Evolutionary conservation across 202 grass and related monocot genomes (phyloP), one percentile per base, ranked within the genome.

Genomic region (Zoysia matrella): DNA sequence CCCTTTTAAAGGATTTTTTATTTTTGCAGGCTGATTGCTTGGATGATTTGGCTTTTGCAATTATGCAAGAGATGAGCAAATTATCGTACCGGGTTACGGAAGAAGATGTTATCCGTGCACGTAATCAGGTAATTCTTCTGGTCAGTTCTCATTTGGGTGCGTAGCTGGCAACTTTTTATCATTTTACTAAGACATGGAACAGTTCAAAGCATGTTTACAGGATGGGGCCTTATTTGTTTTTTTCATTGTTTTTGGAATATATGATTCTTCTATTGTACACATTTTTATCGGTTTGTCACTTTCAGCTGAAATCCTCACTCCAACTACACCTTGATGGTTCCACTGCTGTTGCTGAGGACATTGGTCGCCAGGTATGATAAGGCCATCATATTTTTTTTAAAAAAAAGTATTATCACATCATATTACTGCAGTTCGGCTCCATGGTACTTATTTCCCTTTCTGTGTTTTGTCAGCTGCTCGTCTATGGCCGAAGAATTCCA

Each of bases 11-110:
- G 54, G 3, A 52, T 48, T 40, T 66, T 83, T 71, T 7, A 30
- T 30, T 30, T 88, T 78, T 87, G 65, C 85, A 99, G 93, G 83
- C 96, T 75, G 96, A 99, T 87, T 90, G 87, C 83, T 94, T 99
- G 93, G 93, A 94, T 84, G 96, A 99, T 78, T 86, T 99, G 81
- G 87, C 96, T 70, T 96, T 81, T 90, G 96, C 96, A 77, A 96
- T 99, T 78, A 99, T 99, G 96, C 77, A 90, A 57, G 92, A 94
- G 43, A 89, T 99, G 69, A 99, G 93, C 85, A 99, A 94, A 85
- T 70, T 99, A 46, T 96, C 96, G 36, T 99, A 99, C 84, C 82
- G 93, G 67, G 96, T 99, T 61, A 90, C 80, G 2, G 96, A 99
- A 88, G 96, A 95, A 71, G 96, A 99, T 88, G 93, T 99, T 87